phyloP scores from a whole-genome alignment of 371 early-diverging fungal genomes.

The Mortierella sp. region DNA sequence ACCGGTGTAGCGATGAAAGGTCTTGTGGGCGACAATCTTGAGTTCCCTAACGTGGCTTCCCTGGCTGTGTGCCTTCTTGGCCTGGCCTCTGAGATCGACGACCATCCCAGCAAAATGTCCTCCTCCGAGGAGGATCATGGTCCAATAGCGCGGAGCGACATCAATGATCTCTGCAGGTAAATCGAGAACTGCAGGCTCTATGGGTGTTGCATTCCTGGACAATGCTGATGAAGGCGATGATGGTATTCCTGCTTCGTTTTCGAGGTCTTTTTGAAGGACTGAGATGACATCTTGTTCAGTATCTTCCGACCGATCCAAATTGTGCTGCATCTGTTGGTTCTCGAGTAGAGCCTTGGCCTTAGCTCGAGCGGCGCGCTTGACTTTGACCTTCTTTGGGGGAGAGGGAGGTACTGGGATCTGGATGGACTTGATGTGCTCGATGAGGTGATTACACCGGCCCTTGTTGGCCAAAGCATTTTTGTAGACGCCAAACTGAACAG shows the following conservation, averaged over 20 bases:
- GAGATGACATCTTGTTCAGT: neutral
- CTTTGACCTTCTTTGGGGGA: slow-evolving; percentile 19
- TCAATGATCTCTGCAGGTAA: neutral
- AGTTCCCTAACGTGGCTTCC: slow-evolving; percentile 31
- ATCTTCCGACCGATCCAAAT: neutral
- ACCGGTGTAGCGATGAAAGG: slow-evolving; percentile 94
- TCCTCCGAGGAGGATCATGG: slow-evolving; percentile 83
- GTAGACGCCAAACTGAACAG: slow-evolving; percentile 69
- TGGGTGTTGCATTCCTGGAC: neutral
- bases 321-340: neutral
- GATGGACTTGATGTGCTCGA: slow-evolving; percentile 18
- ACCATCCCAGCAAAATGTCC: slow-evolving; percentile 94
- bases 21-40: slow-evolving; percentile 80
- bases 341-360: slow-evolving; percentile 1
- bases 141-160: slow-evolving; percentile 69
- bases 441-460: slow-evolving; percentile 12
- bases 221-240: neutral
- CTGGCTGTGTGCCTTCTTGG: slow-evolving; percentile 28
- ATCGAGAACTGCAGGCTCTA: neutral
- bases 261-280: neutral
- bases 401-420: slow-evolving; percentile 12
- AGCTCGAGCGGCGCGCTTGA: slow-evolving; percentile 14
- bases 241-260: neutral
- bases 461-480: slow-evolving; percentile 61
- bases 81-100: slow-evolving; percentile 75